Percentiles rank a stretch among this genome's conserved stretches.
phyloP scores from a whole-genome alignment of 257 asterid genomes.

The Jaltomata sinuosa region DNA sequence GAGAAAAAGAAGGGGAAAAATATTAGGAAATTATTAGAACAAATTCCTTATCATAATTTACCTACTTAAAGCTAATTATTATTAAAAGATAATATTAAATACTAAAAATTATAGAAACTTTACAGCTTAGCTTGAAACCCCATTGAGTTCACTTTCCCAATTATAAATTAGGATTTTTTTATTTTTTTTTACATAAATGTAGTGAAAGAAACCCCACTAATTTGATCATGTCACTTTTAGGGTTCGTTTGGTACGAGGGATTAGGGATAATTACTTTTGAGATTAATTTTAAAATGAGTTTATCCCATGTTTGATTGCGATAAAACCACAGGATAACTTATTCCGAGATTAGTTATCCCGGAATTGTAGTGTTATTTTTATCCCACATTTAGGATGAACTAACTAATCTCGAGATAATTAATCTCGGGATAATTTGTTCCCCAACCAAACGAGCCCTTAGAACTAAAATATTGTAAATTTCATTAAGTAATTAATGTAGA shows the following conservation, averaged over 20 bases:
- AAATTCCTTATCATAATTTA: neutral
- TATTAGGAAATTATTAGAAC: neutral
- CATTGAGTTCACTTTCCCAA: neutral
- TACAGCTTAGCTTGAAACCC: neutral
- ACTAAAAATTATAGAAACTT: neutral
- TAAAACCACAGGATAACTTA: no score
- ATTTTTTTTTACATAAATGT: neutral
- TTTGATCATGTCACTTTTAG: neutral
- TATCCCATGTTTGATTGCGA: no score
- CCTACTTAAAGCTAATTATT: neutral
- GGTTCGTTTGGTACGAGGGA: no score
- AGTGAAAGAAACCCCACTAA: neutral
- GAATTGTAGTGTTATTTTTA: no score
- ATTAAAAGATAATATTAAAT: neutral
- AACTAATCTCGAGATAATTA: no score
- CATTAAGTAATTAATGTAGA: neutral
- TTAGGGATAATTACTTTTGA: no score
- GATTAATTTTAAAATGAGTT: no score
- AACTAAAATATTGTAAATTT: neutral
- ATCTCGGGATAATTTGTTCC: no score
- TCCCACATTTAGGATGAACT: no score
- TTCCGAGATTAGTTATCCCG: no score
- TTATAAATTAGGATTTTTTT: no score
- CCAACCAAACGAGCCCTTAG: no score
- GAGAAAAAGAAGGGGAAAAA: neutral